Base-by-base conservation (phyloP, 176 grass and related monocot species). In the Cenchrus fungigraminus region DNA sequence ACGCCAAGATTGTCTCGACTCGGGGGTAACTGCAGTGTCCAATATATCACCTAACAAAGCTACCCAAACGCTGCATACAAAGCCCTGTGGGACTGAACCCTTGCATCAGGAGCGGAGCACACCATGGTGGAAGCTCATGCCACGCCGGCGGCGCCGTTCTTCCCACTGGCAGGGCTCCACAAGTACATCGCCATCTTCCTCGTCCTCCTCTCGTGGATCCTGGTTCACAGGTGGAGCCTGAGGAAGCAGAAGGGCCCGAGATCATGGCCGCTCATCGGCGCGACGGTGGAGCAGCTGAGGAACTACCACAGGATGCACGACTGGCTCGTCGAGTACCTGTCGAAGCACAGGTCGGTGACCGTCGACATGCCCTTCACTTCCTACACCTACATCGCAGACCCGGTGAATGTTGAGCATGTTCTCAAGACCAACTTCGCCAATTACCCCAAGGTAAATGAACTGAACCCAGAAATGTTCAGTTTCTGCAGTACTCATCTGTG, bases 301-400 rank as follows among this genome's bases (percentile, higher is more conserved):
- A 98, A 98, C 82, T 98, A 95, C 63, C 85, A 95, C 45, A 78
- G 91, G 79, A 98, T 98, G 95, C 95, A 98, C 64, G 92, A 98
- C 75, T 98, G 95, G 95, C 88, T 98, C 3, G 92, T 84, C 1
- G 85, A 79, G 56, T 98, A 98, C 85, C 69, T 98, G 63, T 79
- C 88, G 0, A 78, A 82, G 65, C 53, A 92, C 68, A 79, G 87
- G 72, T 90, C 95, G 59, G 83, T 98, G 44, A 87, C 85, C 67
- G 92, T 98, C 54, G 88, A 91, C 59, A 91, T 98, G 95, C 95
- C 95, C 8, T 98, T 90, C 76, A 98, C 80, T 31, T 93, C 95
- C 40, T 98, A 95, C 82, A 98, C 92, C 83, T 98, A 98, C 87
- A 98, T 95, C 74, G 92, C 95, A 0, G 95, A 98, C 89, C 95